A percentile compares a stretch with the other conserved stretches of the same genome.
Evolutionary conservation across 192 early-diverging fungal species (phyloP).

Genomic region (Phlyctochytrium bullatum): DNA sequence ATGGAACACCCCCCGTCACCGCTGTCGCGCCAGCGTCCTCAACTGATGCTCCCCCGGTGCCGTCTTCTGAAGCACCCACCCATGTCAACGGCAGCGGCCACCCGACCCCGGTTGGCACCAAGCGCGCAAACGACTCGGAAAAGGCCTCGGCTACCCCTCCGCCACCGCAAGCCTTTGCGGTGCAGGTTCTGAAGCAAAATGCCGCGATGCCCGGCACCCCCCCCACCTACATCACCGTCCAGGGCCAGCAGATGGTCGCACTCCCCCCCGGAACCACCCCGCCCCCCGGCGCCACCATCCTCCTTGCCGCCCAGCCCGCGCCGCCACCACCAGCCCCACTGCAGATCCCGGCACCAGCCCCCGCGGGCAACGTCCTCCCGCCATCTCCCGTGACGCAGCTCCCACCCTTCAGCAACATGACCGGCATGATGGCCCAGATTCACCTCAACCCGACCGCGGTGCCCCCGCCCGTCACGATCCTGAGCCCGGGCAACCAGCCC

Average conservation of each 20-base stretch:
- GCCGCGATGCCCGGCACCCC: neutral
- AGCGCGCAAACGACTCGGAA: neutral
- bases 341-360: too few species aligned
- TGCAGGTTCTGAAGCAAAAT: neutral
- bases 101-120: too few species aligned
- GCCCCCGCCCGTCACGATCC: constrained; percentile 14
- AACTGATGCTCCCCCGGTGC: too few species aligned
- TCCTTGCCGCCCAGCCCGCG: too few species aligned
- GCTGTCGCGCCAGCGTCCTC: neutral
- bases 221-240: neutral
- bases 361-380: neutral
- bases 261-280: neutral
- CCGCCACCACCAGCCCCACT: too few species aligned
- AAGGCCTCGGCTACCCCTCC: neutral
- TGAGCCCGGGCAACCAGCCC: constrained; percentile 9
- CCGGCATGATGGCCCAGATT: constrained; percentile 18
- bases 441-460: constrained; percentile 21
- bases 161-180: neutral
- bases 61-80: neutral
- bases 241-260: neutral
- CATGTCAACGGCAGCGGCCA: too few species aligned
- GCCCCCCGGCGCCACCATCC: neutral
- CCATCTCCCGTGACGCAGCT: neutral
- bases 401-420: constrained; percentile 13
- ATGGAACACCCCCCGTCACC: too few species aligned